Evolutionary conservation across 345 rosid genomes (phyloP), one percentile per base, ranked within the genome.

Genomic region (Euclidium syriacum): DNA sequence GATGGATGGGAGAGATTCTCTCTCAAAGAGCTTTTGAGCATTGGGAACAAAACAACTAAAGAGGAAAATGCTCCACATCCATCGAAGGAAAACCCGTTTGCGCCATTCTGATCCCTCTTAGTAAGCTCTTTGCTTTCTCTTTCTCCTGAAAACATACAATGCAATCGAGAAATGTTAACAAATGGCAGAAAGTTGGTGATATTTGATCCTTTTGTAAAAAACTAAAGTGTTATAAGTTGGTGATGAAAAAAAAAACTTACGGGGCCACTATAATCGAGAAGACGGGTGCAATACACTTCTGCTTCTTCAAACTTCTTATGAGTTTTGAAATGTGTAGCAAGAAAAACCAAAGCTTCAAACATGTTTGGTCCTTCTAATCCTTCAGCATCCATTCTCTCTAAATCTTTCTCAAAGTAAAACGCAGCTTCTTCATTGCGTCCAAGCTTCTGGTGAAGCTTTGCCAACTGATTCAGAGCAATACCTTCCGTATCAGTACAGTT

Each of bases 371-470:
- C 90, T 73, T 87, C 97, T 74, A 96, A 81, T 68, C 92, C 97
- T 71, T 94, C 99, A 18, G 83, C 89, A 77, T 94, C 96, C 99
- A 90, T 90, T 72, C 87, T 83, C 65, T 86, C 99, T 42, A 90
- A 69, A 78, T 90, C 95, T 78, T 83, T 94, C 73, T 81, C 87
- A 58, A 84, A 87, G 76, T 85, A 90, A 80, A 79, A 86, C 10
- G 95, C 96, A 15, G 96, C 96, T 72, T 94, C 97, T 59, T 90
- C 97, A 32, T 74, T 50, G 15, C 74, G 85, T 43, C 86, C 95
- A 33, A 90, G 87, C 58, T 78, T 81, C 11, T 57, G 52, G 57
- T 86, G 90, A 68, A 87, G 83, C 75, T 87, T 84, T 26, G 96
- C 99, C 14, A 94, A 77, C 77, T 76, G 84, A 64, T 82, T 84